Conservation (phyloP, 208 protist genomes). For the Herpetomonas muscarum region DNA sequence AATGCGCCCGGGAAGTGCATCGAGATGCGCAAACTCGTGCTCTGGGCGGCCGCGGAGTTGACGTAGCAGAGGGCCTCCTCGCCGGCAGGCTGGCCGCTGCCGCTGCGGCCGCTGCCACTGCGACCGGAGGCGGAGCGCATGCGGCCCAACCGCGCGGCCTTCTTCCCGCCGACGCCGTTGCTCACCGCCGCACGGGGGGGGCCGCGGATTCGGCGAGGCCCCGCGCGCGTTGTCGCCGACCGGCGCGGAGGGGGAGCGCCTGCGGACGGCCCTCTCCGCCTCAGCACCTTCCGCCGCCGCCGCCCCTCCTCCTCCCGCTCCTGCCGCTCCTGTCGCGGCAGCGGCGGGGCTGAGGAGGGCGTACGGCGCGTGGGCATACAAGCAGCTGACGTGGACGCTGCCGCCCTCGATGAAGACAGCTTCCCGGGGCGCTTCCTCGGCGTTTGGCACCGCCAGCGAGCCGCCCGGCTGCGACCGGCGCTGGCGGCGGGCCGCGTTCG, state of each 20-base stretch:
- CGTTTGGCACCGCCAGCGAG: neutral
- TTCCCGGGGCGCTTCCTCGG: neutral
- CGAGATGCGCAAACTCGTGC: neutral
- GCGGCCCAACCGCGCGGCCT: too few relatives aligned
- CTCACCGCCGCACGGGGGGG: too few relatives aligned
- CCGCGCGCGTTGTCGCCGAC: too few relatives aligned
- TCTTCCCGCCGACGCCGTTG: too few relatives aligned
- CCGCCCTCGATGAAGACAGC: neutral
- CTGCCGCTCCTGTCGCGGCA: neutral
- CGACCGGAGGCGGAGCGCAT: too few relatives aligned
- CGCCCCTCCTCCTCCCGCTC: neutral
- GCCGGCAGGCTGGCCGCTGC: too few relatives aligned
- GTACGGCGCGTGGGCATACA: conserved; percentile 3
- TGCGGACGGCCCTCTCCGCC: neutral
- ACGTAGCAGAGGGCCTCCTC: too few relatives aligned
- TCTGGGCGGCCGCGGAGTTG: neutral
- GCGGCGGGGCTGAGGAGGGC: conserved; percentile 5
- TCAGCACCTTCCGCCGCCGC: neutral
- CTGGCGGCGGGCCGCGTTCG: neutral
- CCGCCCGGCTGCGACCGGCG: neutral
- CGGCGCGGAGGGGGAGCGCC: too few relatives aligned
- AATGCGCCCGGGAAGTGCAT: conserved; percentile 11
- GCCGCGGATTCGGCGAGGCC: too few relatives aligned
- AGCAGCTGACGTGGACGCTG: neutral
- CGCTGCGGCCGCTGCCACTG: too few relatives aligned